Conservation (phyloP, 2,329 filamentous ascomycete species). For the Exophiala dermatitidis region DNA sequence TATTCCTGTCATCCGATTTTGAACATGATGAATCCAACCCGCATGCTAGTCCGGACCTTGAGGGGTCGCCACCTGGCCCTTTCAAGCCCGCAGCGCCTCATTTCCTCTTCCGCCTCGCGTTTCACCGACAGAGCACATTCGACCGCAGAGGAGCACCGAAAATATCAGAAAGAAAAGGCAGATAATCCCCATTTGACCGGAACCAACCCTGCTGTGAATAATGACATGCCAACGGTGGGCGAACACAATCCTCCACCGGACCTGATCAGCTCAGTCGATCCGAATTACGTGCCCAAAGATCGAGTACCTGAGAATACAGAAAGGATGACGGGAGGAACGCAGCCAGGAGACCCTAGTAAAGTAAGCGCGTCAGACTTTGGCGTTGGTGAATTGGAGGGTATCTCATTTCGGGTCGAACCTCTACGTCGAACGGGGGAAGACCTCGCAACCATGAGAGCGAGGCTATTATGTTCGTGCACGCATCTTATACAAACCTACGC, state of each 20-base stretch:
- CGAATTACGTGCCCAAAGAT: slow-evolving; percentile 52
- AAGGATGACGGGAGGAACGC: slow-evolving; percentile 58
- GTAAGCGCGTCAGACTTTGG: slow-evolving; percentile 57
- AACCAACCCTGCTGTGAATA: slow-evolving; percentile 56
- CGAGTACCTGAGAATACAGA: slow-evolving; percentile 56
- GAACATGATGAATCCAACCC: slow-evolving; percentile 15
- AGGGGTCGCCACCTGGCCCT: slow-evolving; percentile 1
- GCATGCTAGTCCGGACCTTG: slow-evolving; percentile 7
- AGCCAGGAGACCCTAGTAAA: slow-evolving; percentile 42
- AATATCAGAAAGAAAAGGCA: slow-evolving; percentile 50
- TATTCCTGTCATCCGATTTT: neutral
- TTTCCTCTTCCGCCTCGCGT: slow-evolving; percentile 10
- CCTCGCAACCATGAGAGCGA: slow-evolving; percentile 74
- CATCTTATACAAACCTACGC: slow-evolving; percentile 5
- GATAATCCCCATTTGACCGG: slow-evolving; percentile 58
- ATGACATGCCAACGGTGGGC: slow-evolving; percentile 53
- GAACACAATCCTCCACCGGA: slow-evolving; percentile 53
- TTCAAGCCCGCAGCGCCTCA: slow-evolving; percentile 12
- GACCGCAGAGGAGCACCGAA: slow-evolving; percentile 48
- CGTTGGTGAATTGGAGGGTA: slow-evolving; percentile 82
- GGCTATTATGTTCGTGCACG: slow-evolving; percentile 57
- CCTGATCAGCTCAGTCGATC: slow-evolving; percentile 50
- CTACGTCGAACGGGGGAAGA: slow-evolving; percentile 77
- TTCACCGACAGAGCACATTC: slow-evolving; percentile 12
- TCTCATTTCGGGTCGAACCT: slow-evolving; percentile 83